Evolutionary conservation across 495 filamentous ascomycete species (phyloP).

Genomic region (Aspergillus bertholletiae): DNA sequence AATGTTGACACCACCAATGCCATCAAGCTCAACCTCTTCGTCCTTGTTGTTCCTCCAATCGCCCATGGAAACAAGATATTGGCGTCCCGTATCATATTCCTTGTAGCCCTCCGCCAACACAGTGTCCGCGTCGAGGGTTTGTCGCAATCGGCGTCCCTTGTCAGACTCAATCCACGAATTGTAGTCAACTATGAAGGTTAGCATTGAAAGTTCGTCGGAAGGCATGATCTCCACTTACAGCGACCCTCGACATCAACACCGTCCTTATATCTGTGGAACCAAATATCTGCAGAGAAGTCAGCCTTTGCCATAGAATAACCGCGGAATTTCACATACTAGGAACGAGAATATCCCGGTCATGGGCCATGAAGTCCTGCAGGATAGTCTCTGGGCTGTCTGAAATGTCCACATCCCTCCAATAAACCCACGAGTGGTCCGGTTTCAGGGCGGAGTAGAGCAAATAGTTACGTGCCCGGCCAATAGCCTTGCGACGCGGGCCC

Average conservation of each 20-base stretch:
- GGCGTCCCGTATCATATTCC: constrained; percentile 85
- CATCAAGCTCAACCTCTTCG: constrained; percentile 85
- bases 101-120: constrained; percentile 93
- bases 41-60: constrained; percentile 90
- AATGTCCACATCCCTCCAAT: constrained; percentile 98
- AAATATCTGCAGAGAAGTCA: constrained; percentile 66
- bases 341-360: constrained; percentile 89
- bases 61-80: constrained; percentile 81
- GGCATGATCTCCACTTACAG: constrained; percentile 55
- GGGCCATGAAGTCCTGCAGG: constrained; percentile 91
- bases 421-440: constrained; percentile 95
- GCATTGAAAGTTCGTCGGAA: constrained; percentile 8
- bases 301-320: constrained; percentile 1
- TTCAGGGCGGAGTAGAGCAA: constrained; percentile 81
- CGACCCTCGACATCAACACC: constrained; percentile 85
- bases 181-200: constrained; percentile 72
- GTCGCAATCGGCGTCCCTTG: constrained; percentile 68
- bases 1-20: constrained; percentile 96
- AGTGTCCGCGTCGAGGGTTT: constrained; percentile 69
- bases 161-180: constrained; percentile 98
- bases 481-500: constrained; percentile 83
- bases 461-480: constrained; percentile 90
- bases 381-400: constrained; percentile 83
- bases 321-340: constrained; percentile 66
- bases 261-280: constrained; percentile 92